A percentile compares a stretch with the other conserved stretches of the same genome.
These are phyloP conservation scores for Silene vulgaris DNA, from an alignment of 179 eudicot genomes.

Conservation along the genomic window DNA sequence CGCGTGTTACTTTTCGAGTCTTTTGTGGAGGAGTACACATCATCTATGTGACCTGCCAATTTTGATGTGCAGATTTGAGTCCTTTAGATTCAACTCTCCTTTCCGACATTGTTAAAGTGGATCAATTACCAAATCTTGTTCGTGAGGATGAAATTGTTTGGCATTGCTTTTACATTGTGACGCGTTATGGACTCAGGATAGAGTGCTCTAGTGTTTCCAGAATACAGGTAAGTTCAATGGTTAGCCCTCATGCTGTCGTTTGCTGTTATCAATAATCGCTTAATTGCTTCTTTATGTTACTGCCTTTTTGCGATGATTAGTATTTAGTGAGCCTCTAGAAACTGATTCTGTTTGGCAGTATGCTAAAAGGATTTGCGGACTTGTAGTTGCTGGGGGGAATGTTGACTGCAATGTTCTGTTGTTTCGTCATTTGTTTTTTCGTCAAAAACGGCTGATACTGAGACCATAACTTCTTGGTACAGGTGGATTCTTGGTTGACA, in stretches of 20 bases:
- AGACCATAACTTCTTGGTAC: constrained; percentile 12
- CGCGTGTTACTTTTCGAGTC: neutral
- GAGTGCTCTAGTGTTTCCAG: constrained; percentile 77
- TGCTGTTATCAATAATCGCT: too few relatives aligned
- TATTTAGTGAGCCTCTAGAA: too few relatives aligned
- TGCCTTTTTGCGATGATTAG: neutral
- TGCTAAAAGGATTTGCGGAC: too few relatives aligned
- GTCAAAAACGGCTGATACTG: neutral
- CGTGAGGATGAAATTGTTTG: constrained; percentile 62
- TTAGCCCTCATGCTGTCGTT: neutral
- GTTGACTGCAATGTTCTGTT: too few relatives aligned
- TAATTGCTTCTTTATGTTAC: too few relatives aligned
- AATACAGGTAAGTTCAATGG: constrained; percentile 47
- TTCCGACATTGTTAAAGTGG: constrained; percentile 70
- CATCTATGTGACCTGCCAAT: neutral
- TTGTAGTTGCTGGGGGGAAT: too few relatives aligned
- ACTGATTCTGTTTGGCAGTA: too few relatives aligned
- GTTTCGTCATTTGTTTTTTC: too few relatives aligned
- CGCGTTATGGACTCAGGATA: constrained; percentile 67
- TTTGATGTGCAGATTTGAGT: constrained; percentile 70
- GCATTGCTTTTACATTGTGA: constrained; percentile 70
- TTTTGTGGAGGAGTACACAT: neutral
- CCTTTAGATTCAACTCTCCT: constrained; percentile 86
- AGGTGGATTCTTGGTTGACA: constrained; percentile 76
- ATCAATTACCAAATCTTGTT: constrained; percentile 50